Conservation (phyloP, 1,284 basidiomycete genomes). For the Ustilago tritici region DNA sequence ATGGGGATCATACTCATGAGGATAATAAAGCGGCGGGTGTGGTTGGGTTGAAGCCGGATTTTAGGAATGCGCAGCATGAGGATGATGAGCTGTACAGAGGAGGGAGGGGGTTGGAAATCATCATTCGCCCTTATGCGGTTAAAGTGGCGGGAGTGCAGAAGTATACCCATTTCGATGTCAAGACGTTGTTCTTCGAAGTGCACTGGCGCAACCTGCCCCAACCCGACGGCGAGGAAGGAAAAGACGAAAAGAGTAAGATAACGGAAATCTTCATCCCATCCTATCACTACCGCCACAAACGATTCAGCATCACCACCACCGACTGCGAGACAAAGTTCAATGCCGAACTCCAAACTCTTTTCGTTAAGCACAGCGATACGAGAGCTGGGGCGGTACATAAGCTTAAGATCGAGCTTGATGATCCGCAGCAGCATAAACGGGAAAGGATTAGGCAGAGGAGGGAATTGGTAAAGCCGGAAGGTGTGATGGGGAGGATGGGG, state of each 20-base stretch:
- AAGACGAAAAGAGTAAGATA: constrained; percentile 5
- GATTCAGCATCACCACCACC: constrained; percentile 40
- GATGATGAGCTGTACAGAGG: constrained; percentile 78
- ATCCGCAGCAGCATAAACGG: constrained; percentile 16
- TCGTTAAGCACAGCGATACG: constrained; percentile 40
- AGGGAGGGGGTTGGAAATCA: constrained; percentile 79
- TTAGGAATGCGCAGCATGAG: constrained; percentile 70
- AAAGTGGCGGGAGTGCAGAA: constrained; percentile 68
- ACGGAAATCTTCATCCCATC: constrained; percentile 62
- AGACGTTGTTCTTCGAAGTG: constrained; percentile 55
- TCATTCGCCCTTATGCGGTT: constrained; percentile 71
- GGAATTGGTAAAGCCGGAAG: constrained; percentile 10
- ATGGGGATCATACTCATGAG: constrained; percentile 76
- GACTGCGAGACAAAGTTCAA: constrained; percentile 39
- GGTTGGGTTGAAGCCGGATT: constrained; percentile 56
- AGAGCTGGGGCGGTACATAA: constrained; percentile 40
- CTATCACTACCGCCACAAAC: constrained; percentile 43
- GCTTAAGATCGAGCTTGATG: constrained; percentile 39
- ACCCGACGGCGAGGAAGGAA: constrained; percentile 22
- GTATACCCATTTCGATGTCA: constrained; percentile 52
- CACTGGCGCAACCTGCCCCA: constrained; percentile 56
- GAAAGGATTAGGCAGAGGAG: constrained; percentile 16
- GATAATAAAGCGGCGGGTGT: constrained; percentile 5
- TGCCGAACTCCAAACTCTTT: constrained; percentile 52
- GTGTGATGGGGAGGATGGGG: constrained; percentile 7